Evolutionary conservation across 805 yeast species (phyloP).

Genomic region (Starmerella scarabaei): DNA sequence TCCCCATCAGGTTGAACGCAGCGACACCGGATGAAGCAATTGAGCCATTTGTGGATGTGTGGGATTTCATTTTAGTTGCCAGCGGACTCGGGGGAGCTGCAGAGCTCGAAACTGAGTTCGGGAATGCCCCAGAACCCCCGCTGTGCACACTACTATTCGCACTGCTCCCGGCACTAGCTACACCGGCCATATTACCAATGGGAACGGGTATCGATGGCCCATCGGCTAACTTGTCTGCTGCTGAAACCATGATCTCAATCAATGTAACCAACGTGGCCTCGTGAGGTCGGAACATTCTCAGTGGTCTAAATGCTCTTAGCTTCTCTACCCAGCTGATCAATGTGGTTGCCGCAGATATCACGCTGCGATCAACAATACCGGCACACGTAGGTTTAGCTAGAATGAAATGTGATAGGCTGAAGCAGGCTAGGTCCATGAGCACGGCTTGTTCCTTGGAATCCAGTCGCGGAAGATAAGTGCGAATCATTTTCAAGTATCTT

Average conservation of each 20-base stretch:
- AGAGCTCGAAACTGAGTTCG: no score
- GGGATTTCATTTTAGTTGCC: no score
- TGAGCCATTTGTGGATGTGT: no score
- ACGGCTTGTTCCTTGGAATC: slow-evolving; percentile 1
- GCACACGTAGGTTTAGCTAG: slow-evolving; percentile 1
- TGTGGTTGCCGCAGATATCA: background rate
- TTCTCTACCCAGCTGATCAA: background rate
- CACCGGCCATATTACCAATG: no score
- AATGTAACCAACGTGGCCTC: slow-evolving; percentile 1
- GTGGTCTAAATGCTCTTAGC: slow-evolving; percentile 1
- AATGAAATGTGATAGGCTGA: background rate
- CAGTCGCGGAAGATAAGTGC: slow-evolving; percentile 1
- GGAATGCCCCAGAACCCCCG: no score
- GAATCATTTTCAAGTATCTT: background rate
- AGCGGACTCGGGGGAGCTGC: no score
- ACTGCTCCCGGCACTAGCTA: no score
- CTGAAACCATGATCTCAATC: background rate
- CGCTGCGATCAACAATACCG: background rate
- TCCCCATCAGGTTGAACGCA: no score
- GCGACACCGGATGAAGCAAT: no score
- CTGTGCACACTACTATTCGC: no score
- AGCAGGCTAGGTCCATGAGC: background rate
- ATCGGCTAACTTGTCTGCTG: background rate
- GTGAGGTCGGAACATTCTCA: slow-evolving; percentile 1
- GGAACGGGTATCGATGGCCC: no score